Evolutionary conservation across 441 rosid genomes (phyloP).

Genomic region (Theobroma grandiflorum): DNA sequence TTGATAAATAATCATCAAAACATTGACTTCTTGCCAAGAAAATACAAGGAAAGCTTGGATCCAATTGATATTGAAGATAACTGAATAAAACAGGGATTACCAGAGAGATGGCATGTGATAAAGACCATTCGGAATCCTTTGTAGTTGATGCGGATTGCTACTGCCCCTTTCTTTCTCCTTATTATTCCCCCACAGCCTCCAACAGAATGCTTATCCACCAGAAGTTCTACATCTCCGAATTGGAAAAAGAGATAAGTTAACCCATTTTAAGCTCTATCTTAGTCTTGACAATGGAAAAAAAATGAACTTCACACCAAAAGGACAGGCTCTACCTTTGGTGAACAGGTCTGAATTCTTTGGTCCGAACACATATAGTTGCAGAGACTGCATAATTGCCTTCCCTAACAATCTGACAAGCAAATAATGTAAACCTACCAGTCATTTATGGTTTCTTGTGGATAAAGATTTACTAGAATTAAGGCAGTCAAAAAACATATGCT

Average conservation of each 20-base stretch:
- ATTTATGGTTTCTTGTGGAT: no score
- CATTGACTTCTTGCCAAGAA: no score
- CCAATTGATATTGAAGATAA: background rate
- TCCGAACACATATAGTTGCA: constrained; percentile 69
- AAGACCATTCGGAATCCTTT: constrained; percentile 66
- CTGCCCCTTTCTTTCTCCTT: constrained; percentile 79
- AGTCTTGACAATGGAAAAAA: background rate
- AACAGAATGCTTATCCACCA: constrained; percentile 60
- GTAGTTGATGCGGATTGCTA: constrained; percentile 62
- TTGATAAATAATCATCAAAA: no score
- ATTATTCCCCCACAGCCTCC: constrained; percentile 76
- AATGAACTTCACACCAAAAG: background rate
- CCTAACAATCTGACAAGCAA: constrained; percentile 49
- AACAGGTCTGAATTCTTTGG: constrained; percentile 51
- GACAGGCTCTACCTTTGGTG: constrained; percentile 45
- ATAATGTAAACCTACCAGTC: no score
- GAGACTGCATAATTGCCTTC: constrained; percentile 65
- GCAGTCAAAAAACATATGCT: no score
- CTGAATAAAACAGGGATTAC: constrained; percentile 35
- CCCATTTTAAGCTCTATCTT: background rate
- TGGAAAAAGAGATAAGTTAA: background rate
- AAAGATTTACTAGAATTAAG: no score
- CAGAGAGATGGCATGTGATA: constrained; percentile 81
- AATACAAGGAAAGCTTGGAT: no score
- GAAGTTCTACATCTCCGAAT: constrained; percentile 46